A percentile compares a stretch with the other conserved stretches of the same genome.
phyloP scores from a whole-genome alignment of 2,329 filamentous ascomycete genomes.

The Epichloe elymi region DNA sequence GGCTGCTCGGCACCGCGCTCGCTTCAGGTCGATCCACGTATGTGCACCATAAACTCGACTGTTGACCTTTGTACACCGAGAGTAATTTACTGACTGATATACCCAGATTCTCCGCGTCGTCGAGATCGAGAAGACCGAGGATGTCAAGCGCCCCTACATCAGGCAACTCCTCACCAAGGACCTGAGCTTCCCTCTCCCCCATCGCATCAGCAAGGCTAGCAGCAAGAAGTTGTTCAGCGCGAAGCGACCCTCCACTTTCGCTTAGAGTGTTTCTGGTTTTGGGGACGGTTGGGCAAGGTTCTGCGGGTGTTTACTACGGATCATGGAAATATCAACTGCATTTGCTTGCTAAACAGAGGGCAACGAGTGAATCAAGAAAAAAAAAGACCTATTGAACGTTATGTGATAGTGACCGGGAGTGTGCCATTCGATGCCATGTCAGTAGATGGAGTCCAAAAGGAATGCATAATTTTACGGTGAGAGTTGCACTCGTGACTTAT shows the following conservation, averaged over 20 bases:
- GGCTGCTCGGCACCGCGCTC: constrained; percentile 91
- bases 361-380: constrained; percentile 31
- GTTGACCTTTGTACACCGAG: background rate
- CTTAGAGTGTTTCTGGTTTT: constrained; percentile 56
- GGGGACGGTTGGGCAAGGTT: constrained; percentile 37
- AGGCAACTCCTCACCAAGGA: constrained; percentile 92
- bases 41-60: constrained; percentile 23
- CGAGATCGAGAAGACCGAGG: constrained; percentile 87
- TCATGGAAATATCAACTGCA: constrained; percentile 47
- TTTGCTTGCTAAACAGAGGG: constrained; percentile 36
- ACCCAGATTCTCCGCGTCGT: constrained; percentile 90
- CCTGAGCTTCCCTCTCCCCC: constrained; percentile 97
- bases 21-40: constrained; percentile 98
- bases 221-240: constrained; percentile 88
- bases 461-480: constrained; percentile 3
- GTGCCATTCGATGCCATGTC: constrained; percentile 2
- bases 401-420: background rate
- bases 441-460: constrained; percentile 5
- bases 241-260: constrained; percentile 93
- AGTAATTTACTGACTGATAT: constrained; percentile 5
- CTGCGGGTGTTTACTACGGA: constrained; percentile 48
- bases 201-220: constrained; percentile 75
- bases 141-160: constrained; percentile 98
- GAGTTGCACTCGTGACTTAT: background rate
- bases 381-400: constrained; percentile 9